Evolutionary conservation across 371 early-diverging fungal species (phyloP), one percentile per base, ranked within the genome.

Genomic region (Apophysomyces sp.): DNA sequence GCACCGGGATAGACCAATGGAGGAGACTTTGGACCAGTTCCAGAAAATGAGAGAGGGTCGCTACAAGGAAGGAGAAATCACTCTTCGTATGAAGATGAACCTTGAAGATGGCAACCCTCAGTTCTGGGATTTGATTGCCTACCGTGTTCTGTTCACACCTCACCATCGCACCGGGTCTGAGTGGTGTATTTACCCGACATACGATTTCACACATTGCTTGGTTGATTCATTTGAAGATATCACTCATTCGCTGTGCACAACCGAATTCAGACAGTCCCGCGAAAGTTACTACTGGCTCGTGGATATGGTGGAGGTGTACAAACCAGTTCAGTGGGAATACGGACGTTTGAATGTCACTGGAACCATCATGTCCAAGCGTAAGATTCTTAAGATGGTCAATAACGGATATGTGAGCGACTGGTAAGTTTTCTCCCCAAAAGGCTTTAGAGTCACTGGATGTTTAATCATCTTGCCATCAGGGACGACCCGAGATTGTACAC

Each of bases 251-350:
- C 90, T 99, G 64, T 99, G 99, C 85, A 99, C 99, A 2, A 87
- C 92, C 41, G 99, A 99, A 80, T 99, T 99, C 78, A 88, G 78
- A 63, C 93, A 91, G 70, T 92, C 98, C 27, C 91, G 99, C 61
- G 92, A 93, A 64, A 94, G 96, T 41, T 99, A 99, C 81, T 97
- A 99, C 80, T 99, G 99, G 99, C 89, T 99, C 30, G 92, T 97
- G 51, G 98, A 99, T 72, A 96, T 97, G 27, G 86, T 99, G 37
- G 97, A 97, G 67, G 85, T 99, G 0, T 99, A 99, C 85, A 98
- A 98, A 82, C 99, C 99, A 24, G 98, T 99, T 28, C 99, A 99
- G 85, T 99, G 99, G 99, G 99, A 99, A 78, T 99, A 95, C 71
- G 97, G 97, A 39, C 89, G 99, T 63, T 81, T 99, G 58, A 98